These are phyloP conservation scores for Hymenochaete sp. DNA, from an alignment of 1,284 basidiomycete genomes.

Conservation along the genomic window DNA sequence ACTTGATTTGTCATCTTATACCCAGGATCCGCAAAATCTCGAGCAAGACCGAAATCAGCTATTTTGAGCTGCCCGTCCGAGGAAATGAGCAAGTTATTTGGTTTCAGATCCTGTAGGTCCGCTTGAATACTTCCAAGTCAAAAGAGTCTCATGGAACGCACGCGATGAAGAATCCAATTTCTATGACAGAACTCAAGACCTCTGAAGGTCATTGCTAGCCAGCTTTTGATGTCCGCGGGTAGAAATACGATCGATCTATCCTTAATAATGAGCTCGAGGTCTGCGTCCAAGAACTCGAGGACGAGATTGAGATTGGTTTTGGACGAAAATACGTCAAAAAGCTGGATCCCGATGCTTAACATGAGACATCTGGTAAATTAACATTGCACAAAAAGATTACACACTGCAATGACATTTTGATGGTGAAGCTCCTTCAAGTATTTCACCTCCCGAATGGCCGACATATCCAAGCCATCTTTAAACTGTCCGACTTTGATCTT, in stretches of 20 bases:
- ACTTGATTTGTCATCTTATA: conserved; percentile 98
- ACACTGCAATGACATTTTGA: conserved; percentile 89
- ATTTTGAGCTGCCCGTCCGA: conserved; percentile 90
- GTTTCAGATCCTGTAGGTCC: conserved; percentile 80
- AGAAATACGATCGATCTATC: conserved; percentile 88
- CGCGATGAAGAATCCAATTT: conserved; percentile 89
- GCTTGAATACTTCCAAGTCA: conserved; percentile 1
- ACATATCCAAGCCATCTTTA: conserved; percentile 98
- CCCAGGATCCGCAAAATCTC: conserved; percentile 90
- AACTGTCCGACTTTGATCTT: conserved; percentile 96
- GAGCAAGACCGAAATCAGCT: conserved; percentile 97
- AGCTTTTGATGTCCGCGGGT: conserved; percentile 94
- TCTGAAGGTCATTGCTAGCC: conserved; percentile 97
- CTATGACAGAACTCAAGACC: conserved; percentile 97
- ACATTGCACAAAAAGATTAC: conserved; percentile 18
- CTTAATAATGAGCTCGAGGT: conserved; percentile 95
- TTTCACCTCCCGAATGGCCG: conserved; percentile 96
- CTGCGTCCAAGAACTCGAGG: conserved; percentile 95
- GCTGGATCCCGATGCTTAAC: conserved; percentile 39
- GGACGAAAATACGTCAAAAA: conserved; percentile 94
- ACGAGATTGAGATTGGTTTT: conserved; percentile 97
- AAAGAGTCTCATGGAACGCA: conserved; percentile 31
- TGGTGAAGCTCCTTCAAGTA: conserved; percentile 92
- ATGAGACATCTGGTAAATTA: not conserved
- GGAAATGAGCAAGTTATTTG: conserved; percentile 95